A percentile compares a stretch with the other conserved stretches of the same genome.
phyloP scores from a whole-genome alignment of 306 rosid species.

The Senna tora region DNA sequence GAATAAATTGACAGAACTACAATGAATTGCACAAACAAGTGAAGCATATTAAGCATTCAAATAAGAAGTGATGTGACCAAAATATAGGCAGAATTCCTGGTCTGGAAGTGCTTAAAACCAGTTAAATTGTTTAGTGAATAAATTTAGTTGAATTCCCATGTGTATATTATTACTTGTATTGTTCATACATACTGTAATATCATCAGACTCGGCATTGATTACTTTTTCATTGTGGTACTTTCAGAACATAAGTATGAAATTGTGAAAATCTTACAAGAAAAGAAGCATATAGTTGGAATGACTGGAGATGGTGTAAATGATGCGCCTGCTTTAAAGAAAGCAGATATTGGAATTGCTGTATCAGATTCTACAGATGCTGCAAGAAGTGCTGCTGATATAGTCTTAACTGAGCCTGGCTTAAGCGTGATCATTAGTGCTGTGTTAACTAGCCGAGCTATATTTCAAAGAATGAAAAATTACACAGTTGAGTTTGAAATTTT shows the following conservation, averaged over 20 bases:
- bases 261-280: constrained; percentile 82
- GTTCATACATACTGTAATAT: not conserved
- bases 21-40: not conserved
- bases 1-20: not conserved
- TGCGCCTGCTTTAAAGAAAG: constrained; percentile 92
- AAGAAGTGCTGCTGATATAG: constrained; percentile 83
- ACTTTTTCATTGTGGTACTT: constrained; percentile 36
- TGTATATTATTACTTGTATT: not conserved
- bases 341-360: constrained; percentile 91
- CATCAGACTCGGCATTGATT: constrained; percentile 30
- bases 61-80: constrained; percentile 11
- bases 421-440: constrained; percentile 83
- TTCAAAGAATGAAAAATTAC: constrained; percentile 92
- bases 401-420: constrained; percentile 85
- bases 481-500: constrained; percentile 62
- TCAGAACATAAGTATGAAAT: constrained; percentile 90
- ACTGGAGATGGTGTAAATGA: constrained; percentile 93
- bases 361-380: constrained; percentile 95
- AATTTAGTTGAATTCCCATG: not conserved
- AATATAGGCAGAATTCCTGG: constrained; percentile 3
- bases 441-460: constrained; percentile 81
- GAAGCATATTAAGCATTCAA: not conserved
- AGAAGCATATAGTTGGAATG: constrained; percentile 87
- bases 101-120: constrained; percentile 5
- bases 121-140: not conserved